Percentiles rank a stretch among this genome's conserved stretches.
Evolutionary conservation across 2,329 filamentous ascomycete genomes (phyloP).

Genomic region (Cytospora mali): DNA sequence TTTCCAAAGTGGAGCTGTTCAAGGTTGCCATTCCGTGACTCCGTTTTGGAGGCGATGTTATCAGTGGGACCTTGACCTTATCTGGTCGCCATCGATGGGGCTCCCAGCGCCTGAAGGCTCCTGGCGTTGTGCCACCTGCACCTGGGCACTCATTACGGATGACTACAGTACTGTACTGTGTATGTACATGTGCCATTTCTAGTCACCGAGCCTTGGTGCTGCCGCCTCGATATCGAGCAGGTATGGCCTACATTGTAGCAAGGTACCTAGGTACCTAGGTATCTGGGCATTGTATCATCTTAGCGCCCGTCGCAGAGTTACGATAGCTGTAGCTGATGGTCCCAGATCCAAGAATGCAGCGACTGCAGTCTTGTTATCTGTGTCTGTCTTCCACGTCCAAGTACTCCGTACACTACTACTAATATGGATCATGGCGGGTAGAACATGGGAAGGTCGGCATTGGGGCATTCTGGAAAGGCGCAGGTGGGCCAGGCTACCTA

Average conservation of each 20-base stretch:
- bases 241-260: too few relatives aligned
- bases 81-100: neutral
- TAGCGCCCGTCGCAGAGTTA: constrained; percentile 17
- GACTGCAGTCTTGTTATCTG: constrained; percentile 12
- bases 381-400: constrained; percentile 4
- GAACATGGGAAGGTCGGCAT: constrained; percentile 1
- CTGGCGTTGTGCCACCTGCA: neutral
- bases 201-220: too few relatives aligned
- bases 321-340: too few relatives aligned
- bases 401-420: neutral
- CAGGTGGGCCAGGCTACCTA: constrained; percentile 2
- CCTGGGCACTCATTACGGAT: too few relatives aligned
- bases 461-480: constrained; percentile 3
- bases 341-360: neutral
- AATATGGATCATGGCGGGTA: neutral
- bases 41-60: neutral
- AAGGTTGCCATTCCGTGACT: neutral
- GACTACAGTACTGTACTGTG: too few relatives aligned
- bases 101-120: neutral
- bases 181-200: too few relatives aligned
- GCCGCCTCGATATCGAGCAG: too few relatives aligned
- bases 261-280: neutral
- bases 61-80: neutral
- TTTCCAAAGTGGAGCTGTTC: constrained; percentile 4
- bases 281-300: neutral